Base-by-base conservation (phyloP, 73 alveolate species). In the Paramecium primaurelia region DNA sequence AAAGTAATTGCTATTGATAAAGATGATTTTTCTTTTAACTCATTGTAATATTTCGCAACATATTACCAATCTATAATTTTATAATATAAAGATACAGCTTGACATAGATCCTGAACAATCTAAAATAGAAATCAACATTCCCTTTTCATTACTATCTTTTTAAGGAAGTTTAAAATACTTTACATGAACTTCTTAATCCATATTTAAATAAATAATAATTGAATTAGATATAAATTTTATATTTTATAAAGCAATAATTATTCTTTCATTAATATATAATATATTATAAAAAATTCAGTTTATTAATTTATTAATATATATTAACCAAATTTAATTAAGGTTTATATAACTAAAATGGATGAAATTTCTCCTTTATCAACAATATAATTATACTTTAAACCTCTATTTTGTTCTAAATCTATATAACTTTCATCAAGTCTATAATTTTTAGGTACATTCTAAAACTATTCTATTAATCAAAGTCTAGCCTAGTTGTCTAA, bases 91-190 rank as follows among this genome's bases (percentile, higher is more conserved):
- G 4, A 54, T 54, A 54, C 69, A 64, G 47, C 84, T 75, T 36
- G 88, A 75, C 88, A 75, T 75, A 4, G 88, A 75, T n/a, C 88
- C 88, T 30, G 88, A 75, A 18, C 68, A 36, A 75, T 75, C 88
- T 37, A 75, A 38, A 16, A 75, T 42, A 2, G 84, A 28, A 14
- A 64, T 64, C 22, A 64, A 14, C 22, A 18, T 3, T 18, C 69
- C 69, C 20, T 54, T 18, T 18, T 18, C 69, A 4, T 4, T 34
- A 54, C 2, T 6, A 3, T 54, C 14, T n/a, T 54, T 16, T 18
- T 54, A 4, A 3, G 69, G 69, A n/a, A 54, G 69, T 8, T 5
- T 54, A 25, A 54, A 54, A 54, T 54, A 54, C 6, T 54, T 54
- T 18, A 54, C 14, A 4, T 18, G 36, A 25, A 18, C 32, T 54